Conservation (phyloP, 2,329 filamentous ascomycete species). For the Penicillium sp. region DNA sequence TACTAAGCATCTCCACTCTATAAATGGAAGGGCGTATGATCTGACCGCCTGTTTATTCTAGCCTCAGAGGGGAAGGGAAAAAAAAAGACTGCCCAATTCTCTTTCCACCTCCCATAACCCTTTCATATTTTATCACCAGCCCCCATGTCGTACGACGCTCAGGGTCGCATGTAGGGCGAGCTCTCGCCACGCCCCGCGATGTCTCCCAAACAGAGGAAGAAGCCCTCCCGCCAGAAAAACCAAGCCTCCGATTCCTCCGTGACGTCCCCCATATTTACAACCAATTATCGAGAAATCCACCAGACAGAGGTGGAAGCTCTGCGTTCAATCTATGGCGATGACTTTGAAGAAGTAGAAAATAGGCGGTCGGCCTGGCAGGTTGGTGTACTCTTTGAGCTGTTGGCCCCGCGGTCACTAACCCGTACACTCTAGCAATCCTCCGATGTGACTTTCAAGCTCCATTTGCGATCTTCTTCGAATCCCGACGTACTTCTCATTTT, state of each 20-base stretch:
- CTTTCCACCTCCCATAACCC: slow-evolving; percentile 1
- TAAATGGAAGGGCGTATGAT: slow-evolving; percentile 15
- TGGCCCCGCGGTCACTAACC: slow-evolving; percentile 2
- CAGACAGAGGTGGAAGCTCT: slow-evolving; percentile 83
- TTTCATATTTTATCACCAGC: background rate
- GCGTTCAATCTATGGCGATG: slow-evolving; percentile 83
- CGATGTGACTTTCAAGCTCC: slow-evolving; percentile 77
- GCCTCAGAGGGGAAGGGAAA: background rate
- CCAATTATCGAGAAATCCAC: slow-evolving; percentile 79
- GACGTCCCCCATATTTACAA: slow-evolving; percentile 38
- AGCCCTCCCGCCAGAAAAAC: slow-evolving; percentile 37
- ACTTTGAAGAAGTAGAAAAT: slow-evolving; percentile 72
- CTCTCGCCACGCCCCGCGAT: slow-evolving; percentile 40
- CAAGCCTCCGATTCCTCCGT: slow-evolving; percentile 31
- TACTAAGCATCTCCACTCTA: slow-evolving; percentile 11
- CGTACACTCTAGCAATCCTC: slow-evolving; percentile 61
- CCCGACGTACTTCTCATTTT: slow-evolving; percentile 68
- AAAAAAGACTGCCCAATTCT: slow-evolving; percentile 10
- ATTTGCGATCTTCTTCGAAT: slow-evolving; percentile 70
- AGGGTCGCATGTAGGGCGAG: slow-evolving; percentile 26
- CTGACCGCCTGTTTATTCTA: slow-evolving; percentile 26
- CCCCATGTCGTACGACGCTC: slow-evolving; percentile 17
- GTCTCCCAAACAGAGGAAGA: slow-evolving; percentile 47
- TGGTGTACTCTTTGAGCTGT: slow-evolving; percentile 27
- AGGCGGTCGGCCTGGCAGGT: slow-evolving; percentile 81